Percentiles rank a stretch among this genome's conserved stretches.
phyloP scores from a whole-genome alignment of 805 yeast species.

The Jamesozyma gamospora region DNA sequence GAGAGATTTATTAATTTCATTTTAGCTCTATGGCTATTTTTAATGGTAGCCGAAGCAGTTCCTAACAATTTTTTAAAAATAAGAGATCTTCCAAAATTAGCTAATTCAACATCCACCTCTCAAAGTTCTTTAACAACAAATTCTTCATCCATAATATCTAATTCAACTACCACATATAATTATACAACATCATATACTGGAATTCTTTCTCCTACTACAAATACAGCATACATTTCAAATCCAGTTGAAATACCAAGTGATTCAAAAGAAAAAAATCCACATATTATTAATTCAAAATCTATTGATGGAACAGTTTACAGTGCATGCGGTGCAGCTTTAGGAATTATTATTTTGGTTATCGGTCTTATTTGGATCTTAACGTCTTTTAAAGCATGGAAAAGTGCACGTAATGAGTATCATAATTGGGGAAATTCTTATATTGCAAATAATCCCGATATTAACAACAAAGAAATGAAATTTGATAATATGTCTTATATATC shows the following conservation, averaged over 20 bases:
- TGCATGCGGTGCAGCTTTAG: conserved; percentile 61
- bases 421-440: conserved; percentile 12
- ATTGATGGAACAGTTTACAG: conserved; percentile 72
- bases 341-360: conserved; percentile 34
- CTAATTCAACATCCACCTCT: not conserved
- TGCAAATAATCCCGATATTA: not conserved
- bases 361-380: conserved; percentile 17
- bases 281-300: not conserved
- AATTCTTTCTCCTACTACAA: not conserved
- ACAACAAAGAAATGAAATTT: not conserved
- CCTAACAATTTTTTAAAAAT: no score
- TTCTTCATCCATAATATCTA: not conserved
- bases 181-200: not conserved
- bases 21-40: no score
- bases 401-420: conserved; percentile 18
- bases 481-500: conserved; percentile 4
- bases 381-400: conserved; percentile 19
- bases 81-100: conserved; percentile 1
- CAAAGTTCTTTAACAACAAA: not conserved
- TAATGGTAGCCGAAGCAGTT: no score
- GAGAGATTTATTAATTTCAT: no score
- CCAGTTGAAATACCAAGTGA: conserved; percentile 3
- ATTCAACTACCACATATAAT: not conserved
- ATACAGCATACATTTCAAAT: not conserved
- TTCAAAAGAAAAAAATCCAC: conserved; percentile 1